These are phyloP conservation scores for Jatropha podagrica DNA, from an alignment of 441 rosid species.

Conservation along the genomic window DNA sequence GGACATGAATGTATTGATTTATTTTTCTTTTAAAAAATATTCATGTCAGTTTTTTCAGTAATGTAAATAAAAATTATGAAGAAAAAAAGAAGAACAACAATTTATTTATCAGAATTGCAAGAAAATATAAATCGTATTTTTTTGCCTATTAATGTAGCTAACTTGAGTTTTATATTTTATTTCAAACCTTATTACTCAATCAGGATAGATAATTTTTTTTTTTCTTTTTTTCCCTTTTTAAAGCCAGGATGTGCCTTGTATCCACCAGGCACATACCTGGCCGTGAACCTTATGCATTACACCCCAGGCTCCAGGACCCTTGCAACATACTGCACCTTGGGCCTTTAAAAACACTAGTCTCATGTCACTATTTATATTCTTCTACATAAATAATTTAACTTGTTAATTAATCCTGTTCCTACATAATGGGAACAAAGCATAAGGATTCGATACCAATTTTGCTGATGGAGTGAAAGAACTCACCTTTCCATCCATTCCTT, in stretches of 20 bases:
- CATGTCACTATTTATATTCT: background rate
- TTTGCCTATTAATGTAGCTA: background rate
- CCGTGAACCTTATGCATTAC: too few species aligned
- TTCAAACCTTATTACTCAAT: background rate
- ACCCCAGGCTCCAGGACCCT: too few species aligned
- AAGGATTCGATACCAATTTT: background rate
- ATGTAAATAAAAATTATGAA: background rate
- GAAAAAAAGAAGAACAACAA: background rate
- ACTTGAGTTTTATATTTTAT: background rate
- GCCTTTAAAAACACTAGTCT: background rate
- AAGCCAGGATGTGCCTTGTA: too few species aligned
- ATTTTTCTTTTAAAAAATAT: background rate
- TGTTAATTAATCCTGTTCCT: background rate
- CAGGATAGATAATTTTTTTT: background rate
- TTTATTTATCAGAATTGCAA: background rate
- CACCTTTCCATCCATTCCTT: conserved; percentile 94
- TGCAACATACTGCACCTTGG: background rate
- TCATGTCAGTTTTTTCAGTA: background rate
- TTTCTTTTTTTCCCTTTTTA: background rate
- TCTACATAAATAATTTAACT: background rate
- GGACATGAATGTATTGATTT: background rate
- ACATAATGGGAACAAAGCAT: background rate
- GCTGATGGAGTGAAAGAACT: conserved; percentile 6
- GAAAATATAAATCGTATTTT: background rate
- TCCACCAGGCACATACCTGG: too few species aligned